Evolutionary conservation across 2,329 filamentous ascomycete species (phyloP), one percentile per base, ranked within the genome.

Genomic region (Acephala macrosclerotiorum): DNA sequence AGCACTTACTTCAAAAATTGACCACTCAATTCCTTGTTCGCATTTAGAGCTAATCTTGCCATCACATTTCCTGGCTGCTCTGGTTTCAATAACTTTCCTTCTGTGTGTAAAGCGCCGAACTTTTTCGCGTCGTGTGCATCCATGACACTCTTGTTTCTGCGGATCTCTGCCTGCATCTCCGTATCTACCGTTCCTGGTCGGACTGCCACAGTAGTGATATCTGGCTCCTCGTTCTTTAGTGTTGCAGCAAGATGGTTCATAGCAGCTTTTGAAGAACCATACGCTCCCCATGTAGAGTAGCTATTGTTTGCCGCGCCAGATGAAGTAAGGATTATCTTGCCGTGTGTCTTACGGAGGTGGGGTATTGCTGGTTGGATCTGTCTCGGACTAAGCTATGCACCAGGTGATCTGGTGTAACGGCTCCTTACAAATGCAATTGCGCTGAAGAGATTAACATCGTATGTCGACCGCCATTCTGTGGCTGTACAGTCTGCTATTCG

Each of bases 51-150:
- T 68, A 98, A 82, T 73, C 87, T 91, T 2, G 94, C 94, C 79
- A 98, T 95, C 14, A 97, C 93, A 78, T 89, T 82, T 0, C 93
- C 95, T 0, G 95, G 92, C 79, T 94, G 90, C 73, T 97, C 93
- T 0, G 94, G 93, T 78, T 85, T 89, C 69, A 97, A 81, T 58
- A 98, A 79, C 58, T 85, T 86, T 16, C 94, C 94, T 6, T 86
- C 84, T 70, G 88, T 85, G 75, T 94, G 90, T 18, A 91, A 84
- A 0, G 86, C 82, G 14, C 87, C 82, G 73, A 98, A 98, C 72
- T 86, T 89, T 20, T 81, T 78, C 26, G 82, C 82, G 71, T 89
- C 85, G 60, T 83, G 82, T 22, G 79, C 79, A 70, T 87, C 85
- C 85, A 92, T 87, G 18, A 79, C 79, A 33, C 80, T 82, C 8